Evolutionary conservation across 1,284 basidiomycete genomes (phyloP).

Genomic region (Cerioporus squamosus): DNA sequence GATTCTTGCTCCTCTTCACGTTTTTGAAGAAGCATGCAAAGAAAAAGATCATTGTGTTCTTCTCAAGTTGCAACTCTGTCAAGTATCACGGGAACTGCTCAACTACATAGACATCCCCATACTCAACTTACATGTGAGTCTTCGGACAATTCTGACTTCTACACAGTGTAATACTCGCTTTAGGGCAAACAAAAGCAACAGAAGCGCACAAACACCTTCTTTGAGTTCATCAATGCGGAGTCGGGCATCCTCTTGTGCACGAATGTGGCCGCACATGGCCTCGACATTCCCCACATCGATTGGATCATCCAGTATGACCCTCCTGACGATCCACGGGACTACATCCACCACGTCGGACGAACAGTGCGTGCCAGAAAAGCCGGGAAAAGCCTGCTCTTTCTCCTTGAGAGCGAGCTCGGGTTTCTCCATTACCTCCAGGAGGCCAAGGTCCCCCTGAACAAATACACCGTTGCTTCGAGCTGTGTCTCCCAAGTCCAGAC

Average conservation of each 20-base stretch:
- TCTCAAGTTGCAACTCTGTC: conserved; percentile 96
- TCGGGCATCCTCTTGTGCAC: conserved; percentile 94
- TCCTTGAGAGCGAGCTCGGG: conserved; percentile 90
- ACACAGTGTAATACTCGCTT: neutral
- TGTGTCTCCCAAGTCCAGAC: neutral
- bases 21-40: conserved; percentile 96
- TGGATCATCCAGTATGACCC: conserved; percentile 99
- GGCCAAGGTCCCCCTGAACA: conserved; percentile 72
- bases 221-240: conserved; percentile 97
- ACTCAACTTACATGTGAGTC: conserved; percentile 91
- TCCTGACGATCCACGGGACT: conserved; percentile 97
- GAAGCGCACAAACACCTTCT: conserved; percentile 98
- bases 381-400: conserved; percentile 92
- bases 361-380: conserved; percentile 96
- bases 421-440: conserved; percentile 97
- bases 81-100: conserved; percentile 95
- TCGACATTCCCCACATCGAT: conserved; percentile 97
- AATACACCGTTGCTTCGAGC: neutral
- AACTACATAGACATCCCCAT: conserved; percentile 99
- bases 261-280: conserved; percentile 94
- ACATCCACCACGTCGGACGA: conserved; percentile 98
- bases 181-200: conserved; percentile 99
- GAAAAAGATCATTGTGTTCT: conserved; percentile 99
- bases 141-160: neutral
- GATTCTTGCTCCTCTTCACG: conserved; percentile 96